A percentile compares a stretch with the other conserved stretches of the same genome.
Conservation (phyloP, 2,329 filamentous ascomycete species). For the Penicillium occitanis region DNA sequence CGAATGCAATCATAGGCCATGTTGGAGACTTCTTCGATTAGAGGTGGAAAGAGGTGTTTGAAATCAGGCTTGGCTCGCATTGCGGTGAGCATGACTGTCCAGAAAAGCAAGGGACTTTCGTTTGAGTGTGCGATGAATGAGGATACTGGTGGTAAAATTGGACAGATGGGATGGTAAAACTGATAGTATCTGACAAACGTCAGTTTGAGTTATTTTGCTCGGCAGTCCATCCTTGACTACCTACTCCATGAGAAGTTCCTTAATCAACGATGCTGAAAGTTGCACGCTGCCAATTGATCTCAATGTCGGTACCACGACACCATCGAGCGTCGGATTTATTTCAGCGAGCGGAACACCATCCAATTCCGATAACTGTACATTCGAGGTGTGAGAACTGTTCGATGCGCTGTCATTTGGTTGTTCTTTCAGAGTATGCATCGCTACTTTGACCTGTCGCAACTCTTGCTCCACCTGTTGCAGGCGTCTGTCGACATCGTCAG, state of each 20-base stretch:
- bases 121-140: constrained; percentile 16
- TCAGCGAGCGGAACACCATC: background rate
- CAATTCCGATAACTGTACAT: background rate
- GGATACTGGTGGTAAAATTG: constrained; percentile 11
- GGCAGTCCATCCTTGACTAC: background rate
- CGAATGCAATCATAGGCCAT: constrained; percentile 18
- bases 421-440: background rate
- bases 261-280: background rate
- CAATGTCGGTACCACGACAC: background rate
- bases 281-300: constrained; percentile 15
- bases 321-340: background rate
- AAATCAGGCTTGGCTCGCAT: constrained; percentile 9
- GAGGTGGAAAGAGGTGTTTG: background rate
- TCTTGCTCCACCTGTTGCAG: constrained; percentile 15
- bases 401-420: background rate
- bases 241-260: constrained; percentile 14
- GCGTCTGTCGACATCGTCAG: background rate
- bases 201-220: background rate
- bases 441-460: constrained; percentile 3
- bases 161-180: constrained; percentile 10
- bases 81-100: constrained; percentile 19
- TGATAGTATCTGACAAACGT: constrained; percentile 5
- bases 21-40: background rate
- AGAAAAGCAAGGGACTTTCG: constrained; percentile 17
- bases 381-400: background rate